Percentiles rank a stretch among this genome's conserved stretches.
Conservation (phyloP, 1,284 basidiomycete genomes). For the Meira nashicola region DNA sequence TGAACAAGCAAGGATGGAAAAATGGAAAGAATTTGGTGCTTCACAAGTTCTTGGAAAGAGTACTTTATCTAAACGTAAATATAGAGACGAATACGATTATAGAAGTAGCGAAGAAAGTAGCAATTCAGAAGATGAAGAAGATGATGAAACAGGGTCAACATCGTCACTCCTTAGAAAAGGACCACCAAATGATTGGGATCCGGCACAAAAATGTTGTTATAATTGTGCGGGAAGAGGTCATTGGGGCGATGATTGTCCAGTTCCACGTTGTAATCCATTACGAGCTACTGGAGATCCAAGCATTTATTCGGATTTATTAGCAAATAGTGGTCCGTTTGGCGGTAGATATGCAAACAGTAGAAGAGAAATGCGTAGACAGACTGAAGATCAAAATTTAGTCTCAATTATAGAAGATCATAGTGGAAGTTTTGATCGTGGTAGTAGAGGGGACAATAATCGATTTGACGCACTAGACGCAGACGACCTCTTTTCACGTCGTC, state of each 20-base stretch:
- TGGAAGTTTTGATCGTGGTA: too few species aligned
- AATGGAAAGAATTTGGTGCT: slow-evolving; percentile 1
- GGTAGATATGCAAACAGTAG: too few species aligned
- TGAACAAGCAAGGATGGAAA: slow-evolving; percentile 22
- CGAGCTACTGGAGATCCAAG: slow-evolving; percentile 61
- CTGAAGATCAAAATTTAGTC: too few species aligned
- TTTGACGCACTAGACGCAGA: too few species aligned
- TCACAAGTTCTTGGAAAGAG: background rate
- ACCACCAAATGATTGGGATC: slow-evolving; percentile 19
- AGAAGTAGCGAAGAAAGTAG: slow-evolving; percentile 2
- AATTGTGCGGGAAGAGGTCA: slow-evolving; percentile 77
- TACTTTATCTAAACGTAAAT: background rate
- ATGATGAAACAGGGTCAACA: too few species aligned
- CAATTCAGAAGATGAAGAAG: slow-evolving; percentile 14
- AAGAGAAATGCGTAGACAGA: too few species aligned
- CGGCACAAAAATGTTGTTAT: slow-evolving; percentile 66
- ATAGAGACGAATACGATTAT: background rate
- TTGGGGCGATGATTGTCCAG: slow-evolving; percentile 78
- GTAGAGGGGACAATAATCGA: too few species aligned
- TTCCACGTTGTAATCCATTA: slow-evolving; percentile 58
- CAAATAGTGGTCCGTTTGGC: slow-evolving; percentile 65
- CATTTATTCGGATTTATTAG: slow-evolving; percentile 70
- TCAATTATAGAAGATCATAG: too few species aligned
- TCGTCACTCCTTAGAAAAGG: too few species aligned
- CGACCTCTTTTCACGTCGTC: too few species aligned